phyloP scores from a whole-genome alignment of 179 eudicot species.

The Corrigiola litoralis region DNA sequence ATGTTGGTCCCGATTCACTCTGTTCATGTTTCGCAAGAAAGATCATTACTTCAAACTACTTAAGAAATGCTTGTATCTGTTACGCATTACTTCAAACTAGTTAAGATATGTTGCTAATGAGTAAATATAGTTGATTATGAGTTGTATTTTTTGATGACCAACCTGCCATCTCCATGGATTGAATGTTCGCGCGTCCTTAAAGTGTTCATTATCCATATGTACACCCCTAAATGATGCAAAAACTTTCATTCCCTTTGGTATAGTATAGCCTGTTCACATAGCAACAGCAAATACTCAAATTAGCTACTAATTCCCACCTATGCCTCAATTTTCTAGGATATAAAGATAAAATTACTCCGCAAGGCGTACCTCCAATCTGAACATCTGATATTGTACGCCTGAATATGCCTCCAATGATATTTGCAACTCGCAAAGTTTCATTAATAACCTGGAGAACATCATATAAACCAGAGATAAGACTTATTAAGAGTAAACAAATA shows the following conservation, averaged over 20 bases:
- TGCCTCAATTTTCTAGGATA: neutral
- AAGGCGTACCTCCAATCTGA: conserved; percentile 49
- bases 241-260: conserved; percentile 94
- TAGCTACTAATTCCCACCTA: neutral
- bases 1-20: conserved; percentile 36
- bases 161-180: conserved; percentile 99
- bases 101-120: too few species aligned
- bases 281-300: neutral
- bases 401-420: conserved; percentile 87
- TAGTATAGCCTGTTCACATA: conserved; percentile 56
- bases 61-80: too few species aligned
- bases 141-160: neutral
- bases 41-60: too few species aligned
- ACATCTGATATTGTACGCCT: conserved; percentile 74
- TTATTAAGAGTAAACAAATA: neutral
- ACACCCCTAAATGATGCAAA: conserved; percentile 89
- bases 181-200: conserved; percentile 83
- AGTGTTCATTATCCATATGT: conserved; percentile 66
- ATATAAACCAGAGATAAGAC: neutral
- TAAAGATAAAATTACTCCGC: neutral
- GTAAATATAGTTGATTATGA: too few species aligned
- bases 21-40: conserved; percentile 16
- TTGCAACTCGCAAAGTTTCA: conserved; percentile 79
- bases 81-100: too few species aligned
- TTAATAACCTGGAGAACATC: conserved; percentile 60